Evolutionary conservation across 805 yeast species (phyloP).

Genomic region (Zygoascus tannicola): DNA sequence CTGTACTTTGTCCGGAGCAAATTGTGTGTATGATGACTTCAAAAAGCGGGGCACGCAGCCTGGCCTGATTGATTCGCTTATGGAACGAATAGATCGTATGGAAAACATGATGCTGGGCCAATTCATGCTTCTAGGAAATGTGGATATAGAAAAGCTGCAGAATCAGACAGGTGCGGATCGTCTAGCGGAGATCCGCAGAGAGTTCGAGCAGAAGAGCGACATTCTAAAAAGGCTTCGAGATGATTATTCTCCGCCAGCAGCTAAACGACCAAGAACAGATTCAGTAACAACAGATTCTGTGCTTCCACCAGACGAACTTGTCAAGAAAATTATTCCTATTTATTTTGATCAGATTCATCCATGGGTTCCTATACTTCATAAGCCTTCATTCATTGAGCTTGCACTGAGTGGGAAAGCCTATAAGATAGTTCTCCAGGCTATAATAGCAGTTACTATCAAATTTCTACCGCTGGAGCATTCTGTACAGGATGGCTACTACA

Average conservation of each 20-base stretch:
- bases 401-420: neutral
- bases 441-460: slow-evolving; percentile 9
- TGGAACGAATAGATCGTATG: slow-evolving; percentile 8
- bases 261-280: neutral
- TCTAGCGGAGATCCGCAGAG: neutral
- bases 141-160: neutral
- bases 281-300: neutral
- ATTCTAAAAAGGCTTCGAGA: neutral
- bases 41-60: slow-evolving; percentile 7
- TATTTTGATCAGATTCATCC: slow-evolving; percentile 14
- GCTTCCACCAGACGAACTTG: neutral
- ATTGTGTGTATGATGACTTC: slow-evolving; percentile 9
- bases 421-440: slow-evolving; percentile 10
- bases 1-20: slow-evolving; percentile 7
- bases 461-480: slow-evolving; percentile 4
- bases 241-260: no score
- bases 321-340: slow-evolving; percentile 6
- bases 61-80: slow-evolving; percentile 6
- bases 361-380: slow-evolving; percentile 15
- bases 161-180: neutral
- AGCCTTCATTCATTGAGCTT: slow-evolving; percentile 5
- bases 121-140: slow-evolving; percentile 3
- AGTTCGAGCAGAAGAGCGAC: neutral
- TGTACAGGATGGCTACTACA: slow-evolving; percentile 2
- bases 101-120: slow-evolving; percentile 12